Conservation (phyloP, 495 filamentous ascomycete species). For the Podospora pseudopauciseta region DNA sequence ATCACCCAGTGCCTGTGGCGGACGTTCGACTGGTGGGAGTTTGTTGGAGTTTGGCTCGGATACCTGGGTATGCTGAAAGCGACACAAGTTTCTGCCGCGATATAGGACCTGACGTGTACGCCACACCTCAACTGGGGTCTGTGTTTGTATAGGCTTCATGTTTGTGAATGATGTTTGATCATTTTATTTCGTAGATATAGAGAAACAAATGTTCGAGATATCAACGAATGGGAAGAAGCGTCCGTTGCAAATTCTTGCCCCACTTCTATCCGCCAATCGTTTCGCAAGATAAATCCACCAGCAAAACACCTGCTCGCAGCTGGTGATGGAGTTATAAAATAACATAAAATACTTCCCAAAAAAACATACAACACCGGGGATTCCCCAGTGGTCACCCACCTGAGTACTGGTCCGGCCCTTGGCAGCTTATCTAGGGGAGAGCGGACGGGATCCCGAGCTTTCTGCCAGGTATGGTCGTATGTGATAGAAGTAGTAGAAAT, state of each 20-base stretch:
- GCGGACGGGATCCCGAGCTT: constrained; percentile 49
- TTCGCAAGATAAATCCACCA: neutral
- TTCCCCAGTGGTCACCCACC: constrained; percentile 45
- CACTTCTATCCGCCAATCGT: neutral
- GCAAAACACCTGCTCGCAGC: neutral
- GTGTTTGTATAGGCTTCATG: neutral
- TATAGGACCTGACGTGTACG: neutral
- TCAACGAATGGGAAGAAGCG: neutral
- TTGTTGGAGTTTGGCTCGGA: neutral
- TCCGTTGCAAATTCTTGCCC: neutral
- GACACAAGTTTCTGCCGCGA: neutral
- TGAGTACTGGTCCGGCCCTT: constrained; percentile 41
- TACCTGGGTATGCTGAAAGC: neutral
- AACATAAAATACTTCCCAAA: constrained; percentile 7
- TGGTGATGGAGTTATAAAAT: constrained; percentile 1
- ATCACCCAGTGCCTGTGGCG: neutral
- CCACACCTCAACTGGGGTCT: neutral
- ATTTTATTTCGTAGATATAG: neutral
- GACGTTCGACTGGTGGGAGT: neutral
- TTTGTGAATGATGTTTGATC: neutral
- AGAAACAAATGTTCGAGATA: neutral
- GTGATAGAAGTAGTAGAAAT: neutral
- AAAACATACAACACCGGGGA: constrained; percentile 28
- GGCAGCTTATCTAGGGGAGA: constrained; percentile 45
- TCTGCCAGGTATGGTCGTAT: constrained; percentile 7